Evolutionary conservation across 306 rosid genomes (phyloP).

Genomic region (Cucurbita ficifolia): DNA sequence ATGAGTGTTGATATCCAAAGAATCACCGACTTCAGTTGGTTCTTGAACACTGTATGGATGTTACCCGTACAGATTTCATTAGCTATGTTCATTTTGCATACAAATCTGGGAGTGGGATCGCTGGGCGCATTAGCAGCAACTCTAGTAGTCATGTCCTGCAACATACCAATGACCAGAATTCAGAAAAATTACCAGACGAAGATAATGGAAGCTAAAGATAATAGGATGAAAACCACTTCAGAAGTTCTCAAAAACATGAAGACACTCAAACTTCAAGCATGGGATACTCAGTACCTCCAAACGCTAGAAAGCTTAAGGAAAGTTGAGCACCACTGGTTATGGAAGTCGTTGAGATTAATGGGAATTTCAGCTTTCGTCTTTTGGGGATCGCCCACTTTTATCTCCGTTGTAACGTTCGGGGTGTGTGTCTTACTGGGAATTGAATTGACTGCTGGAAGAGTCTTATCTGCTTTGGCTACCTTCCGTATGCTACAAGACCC

Average conservation of each 20-base stretch:
- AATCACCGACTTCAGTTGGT: slow-evolving; percentile 80
- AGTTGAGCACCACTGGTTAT: slow-evolving; percentile 50
- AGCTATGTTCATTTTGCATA: slow-evolving; percentile 58
- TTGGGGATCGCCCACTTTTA: slow-evolving; percentile 86
- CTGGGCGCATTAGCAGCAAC: slow-evolving; percentile 68
- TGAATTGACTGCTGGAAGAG: slow-evolving; percentile 79
- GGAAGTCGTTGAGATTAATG: slow-evolving; percentile 44
- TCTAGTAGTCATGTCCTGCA: slow-evolving; percentile 49
- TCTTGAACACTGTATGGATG: slow-evolving; percentile 73
- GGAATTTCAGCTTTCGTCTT: slow-evolving; percentile 55
- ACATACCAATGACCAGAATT: slow-evolving; percentile 62
- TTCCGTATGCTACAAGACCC: slow-evolving; percentile 90
- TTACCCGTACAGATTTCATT: slow-evolving; percentile 74
- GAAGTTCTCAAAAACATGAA: slow-evolving; percentile 71
- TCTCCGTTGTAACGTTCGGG: slow-evolving; percentile 68
- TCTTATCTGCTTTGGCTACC: slow-evolving; percentile 79
- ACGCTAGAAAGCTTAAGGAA: slow-evolving; percentile 45
- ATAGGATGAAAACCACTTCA: slow-evolving; percentile 79
- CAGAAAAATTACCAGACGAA: slow-evolving; percentile 64
- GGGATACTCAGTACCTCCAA: slow-evolving; percentile 64
- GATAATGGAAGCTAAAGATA: slow-evolving; percentile 92
- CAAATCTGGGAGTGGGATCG: slow-evolving; percentile 67
- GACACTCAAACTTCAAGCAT: slow-evolving; percentile 87
- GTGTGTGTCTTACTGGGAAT: slow-evolving; percentile 66
- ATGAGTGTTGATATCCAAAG: slow-evolving; percentile 96